A percentile compares a stretch with the other conserved stretches of the same genome.
phyloP scores from a whole-genome alignment of 345 rosid species.

The Acer negundo region DNA sequence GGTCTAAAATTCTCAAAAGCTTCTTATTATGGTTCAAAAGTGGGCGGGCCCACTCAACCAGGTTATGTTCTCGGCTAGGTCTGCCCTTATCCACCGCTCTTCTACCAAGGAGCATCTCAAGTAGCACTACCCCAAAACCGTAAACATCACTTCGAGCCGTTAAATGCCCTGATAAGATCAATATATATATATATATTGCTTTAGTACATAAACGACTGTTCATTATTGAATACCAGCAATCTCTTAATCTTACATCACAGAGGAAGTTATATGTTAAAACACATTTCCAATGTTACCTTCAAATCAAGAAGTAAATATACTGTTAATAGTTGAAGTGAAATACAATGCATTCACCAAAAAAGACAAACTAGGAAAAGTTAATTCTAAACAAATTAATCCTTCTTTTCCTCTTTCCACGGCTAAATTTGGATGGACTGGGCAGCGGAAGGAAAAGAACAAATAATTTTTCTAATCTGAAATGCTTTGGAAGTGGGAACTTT shows the following conservation, averaged over 20 bases:
- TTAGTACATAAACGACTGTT: conserved; percentile 10
- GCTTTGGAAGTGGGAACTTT: not conserved
- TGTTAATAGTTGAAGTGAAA: not conserved
- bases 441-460: not conserved
- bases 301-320: not conserved
- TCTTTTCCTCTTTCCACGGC: not conserved
- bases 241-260: not conserved
- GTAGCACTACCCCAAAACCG: conserved; percentile 93
- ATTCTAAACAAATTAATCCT: not conserved
- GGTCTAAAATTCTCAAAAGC: conserved; percentile 85
- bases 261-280: not conserved
- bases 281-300: not conserved
- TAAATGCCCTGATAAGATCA: conserved; percentile 69
- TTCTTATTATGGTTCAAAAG: conserved; percentile 81
- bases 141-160: conserved; percentile 96
- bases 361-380: not conserved
- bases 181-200: conserved; percentile 10
- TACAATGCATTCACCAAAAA: not conserved
- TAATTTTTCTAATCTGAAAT: not conserved
- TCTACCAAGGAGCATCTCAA: conserved; percentile 95
- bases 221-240: not conserved
- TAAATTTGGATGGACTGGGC: not conserved
- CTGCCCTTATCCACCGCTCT: conserved; percentile 92
- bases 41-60: conserved; percentile 98
- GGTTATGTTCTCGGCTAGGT: conserved; percentile 86